A percentile compares a stretch with the other conserved stretches of the same genome.
Evolutionary conservation across 805 yeast genomes (phyloP).

Genomic region (Metschnikowia dekortorum): DNA sequence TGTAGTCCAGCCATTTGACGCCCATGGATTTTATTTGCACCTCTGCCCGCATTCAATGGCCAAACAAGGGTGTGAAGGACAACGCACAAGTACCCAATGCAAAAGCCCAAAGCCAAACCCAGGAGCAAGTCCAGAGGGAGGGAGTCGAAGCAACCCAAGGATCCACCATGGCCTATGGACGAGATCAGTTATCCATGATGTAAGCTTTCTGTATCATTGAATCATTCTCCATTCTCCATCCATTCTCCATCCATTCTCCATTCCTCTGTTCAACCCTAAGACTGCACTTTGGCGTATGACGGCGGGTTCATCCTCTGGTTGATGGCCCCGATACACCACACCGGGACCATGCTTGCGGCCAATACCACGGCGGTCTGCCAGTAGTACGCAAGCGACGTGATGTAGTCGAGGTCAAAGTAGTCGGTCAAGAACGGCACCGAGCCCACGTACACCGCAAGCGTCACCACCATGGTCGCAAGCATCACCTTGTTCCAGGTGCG

Average conservation of each 20-base stretch:
- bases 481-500: constrained; percentile 86
- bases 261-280: not conserved
- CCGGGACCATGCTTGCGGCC: constrained; percentile 74
- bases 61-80: no score
- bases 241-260: not conserved
- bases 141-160: no score
- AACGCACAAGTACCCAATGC: no score
- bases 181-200: no score
- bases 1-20: no score
- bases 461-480: constrained; percentile 67
- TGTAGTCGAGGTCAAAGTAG: constrained; percentile 73
- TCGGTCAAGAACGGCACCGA: constrained; percentile 83
- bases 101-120: no score
- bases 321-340: constrained; percentile 77
- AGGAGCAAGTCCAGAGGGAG: no score
- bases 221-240: not conserved
- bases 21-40: no score
- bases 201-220: no score
- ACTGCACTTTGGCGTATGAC: constrained; percentile 91
- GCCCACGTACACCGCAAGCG: constrained; percentile 60
- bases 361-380: constrained; percentile 70
- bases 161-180: no score
- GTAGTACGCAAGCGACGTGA: constrained; percentile 51
- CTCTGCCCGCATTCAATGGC: no score
- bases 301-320: constrained; percentile 84